Base-by-base conservation (phyloP, 805 yeast species). In the Starmerella scarabaei region DNA sequence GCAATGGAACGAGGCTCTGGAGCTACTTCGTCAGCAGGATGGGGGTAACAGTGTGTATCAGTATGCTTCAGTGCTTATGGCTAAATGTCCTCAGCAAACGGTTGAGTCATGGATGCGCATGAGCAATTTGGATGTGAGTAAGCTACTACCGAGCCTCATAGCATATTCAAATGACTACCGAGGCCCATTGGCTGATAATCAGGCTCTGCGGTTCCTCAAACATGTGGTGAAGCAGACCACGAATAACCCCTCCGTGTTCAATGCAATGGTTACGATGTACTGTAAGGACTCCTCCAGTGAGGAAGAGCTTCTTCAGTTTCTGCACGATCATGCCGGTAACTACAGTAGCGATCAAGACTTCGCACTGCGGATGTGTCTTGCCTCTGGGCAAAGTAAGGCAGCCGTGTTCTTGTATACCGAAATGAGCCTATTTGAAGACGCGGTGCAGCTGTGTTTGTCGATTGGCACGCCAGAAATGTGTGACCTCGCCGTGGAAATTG, bases 91-190 rank as follows among this genome's bases (percentile, higher is more conserved):
- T 0, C 64, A 63, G 21, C 69, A 67, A 11, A 83, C 94, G 0
- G 73, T 82, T 2, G 79, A 77, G 37, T 67, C 81, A 0, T 91
- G 96, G 96, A 69, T 81, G 53, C 68, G 75, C 37, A 53, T 64
- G 37, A 52, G 66, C 0, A 61, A 60, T 20, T 47, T 88, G 3
- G 72, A 80, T 42, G 77, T 79, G 35, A 68, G 70, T 12, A 73
- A 68, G 43, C 63, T 91, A 18, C 58, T 91, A 2, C 93, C 95
- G 2, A 76, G 95, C 0, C 62, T 88, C 11, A 57, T 85, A 44
- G 69, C 76, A 0, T 84, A 80, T 58, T 75, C 77, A 51, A 55
- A 52, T 33, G 19, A 53, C 54, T 19, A 50, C 52, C 21, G 62
- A 7, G 61, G 71, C 0, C 56, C 64, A 1, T 57, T 66, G 0